These are phyloP conservation scores for Yarrowia phangngaensis DNA, from an alignment of 805 yeast species.

Conservation along the genomic window DNA sequence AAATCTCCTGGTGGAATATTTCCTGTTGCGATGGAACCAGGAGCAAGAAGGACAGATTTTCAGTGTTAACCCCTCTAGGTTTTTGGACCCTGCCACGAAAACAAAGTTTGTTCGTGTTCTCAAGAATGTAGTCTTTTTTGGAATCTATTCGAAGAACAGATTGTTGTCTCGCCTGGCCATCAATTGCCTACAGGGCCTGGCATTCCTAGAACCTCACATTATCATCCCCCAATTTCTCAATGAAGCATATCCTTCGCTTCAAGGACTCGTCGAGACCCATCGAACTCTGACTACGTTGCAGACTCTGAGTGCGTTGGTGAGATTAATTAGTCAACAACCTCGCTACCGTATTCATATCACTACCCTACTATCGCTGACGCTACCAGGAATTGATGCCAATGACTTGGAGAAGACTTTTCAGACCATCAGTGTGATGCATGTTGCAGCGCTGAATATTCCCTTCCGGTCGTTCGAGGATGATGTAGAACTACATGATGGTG, in stretches of 20 bases:
- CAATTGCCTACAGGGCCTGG: constrained; percentile 56
- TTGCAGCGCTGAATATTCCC: constrained; percentile 70
- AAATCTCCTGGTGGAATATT: constrained; percentile 49
- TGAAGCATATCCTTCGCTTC: constrained; percentile 61
- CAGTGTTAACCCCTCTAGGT: constrained; percentile 34
- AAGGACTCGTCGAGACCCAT: constrained; percentile 55
- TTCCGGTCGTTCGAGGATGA: constrained; percentile 54
- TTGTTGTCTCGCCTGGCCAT: constrained; percentile 56
- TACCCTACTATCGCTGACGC: constrained; percentile 60
- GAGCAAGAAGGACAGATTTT: constrained; percentile 36
- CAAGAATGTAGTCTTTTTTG: constrained; percentile 55
- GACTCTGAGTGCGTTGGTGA: constrained; percentile 58
- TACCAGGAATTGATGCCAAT: constrained; percentile 85
- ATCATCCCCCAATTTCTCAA: constrained; percentile 40
- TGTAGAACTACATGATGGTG: constrained; percentile 31
- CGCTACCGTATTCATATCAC: constrained; percentile 74
- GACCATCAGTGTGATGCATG: constrained; percentile 64
- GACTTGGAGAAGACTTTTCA: constrained; percentile 71
- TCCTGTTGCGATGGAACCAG: constrained; percentile 40
- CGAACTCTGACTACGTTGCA: constrained; percentile 70
- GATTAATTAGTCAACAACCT: constrained; percentile 62
- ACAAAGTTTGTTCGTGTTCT: constrained; percentile 50
- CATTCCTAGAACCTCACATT: constrained; percentile 54
- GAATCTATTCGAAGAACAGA: constrained; percentile 72
- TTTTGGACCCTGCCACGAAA: constrained; percentile 34